Conservation (phyloP, 768 basidiomycete species). For the Boletus rubroflammeus region DNA sequence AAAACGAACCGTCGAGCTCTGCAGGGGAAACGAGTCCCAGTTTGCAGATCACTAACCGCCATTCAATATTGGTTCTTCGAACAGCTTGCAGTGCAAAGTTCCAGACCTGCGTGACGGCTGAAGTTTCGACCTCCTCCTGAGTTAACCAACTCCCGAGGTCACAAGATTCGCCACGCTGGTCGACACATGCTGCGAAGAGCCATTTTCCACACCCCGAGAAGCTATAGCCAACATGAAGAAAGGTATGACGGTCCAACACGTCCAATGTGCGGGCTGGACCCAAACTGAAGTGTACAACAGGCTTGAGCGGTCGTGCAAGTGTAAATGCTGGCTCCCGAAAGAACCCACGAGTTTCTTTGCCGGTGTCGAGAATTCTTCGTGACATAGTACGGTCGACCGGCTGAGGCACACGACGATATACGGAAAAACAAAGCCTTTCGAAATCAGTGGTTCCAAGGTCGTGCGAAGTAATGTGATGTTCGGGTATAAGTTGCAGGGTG, state of each 20-base stretch:
- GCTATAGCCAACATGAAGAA: conserved; percentile 76
- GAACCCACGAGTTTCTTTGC: conserved; percentile 40
- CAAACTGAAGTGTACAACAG: conserved; percentile 37
- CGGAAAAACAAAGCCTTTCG: conserved; percentile 53
- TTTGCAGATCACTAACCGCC: conserved; percentile 73
- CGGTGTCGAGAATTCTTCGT: conserved; percentile 42
- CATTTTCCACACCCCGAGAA: conserved; percentile 67
- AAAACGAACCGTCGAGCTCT: conserved; percentile 63
- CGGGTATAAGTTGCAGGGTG: conserved; percentile 72
- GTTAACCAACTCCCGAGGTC: conserved; percentile 65
- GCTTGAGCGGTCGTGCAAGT: conserved; percentile 45
- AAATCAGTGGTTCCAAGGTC: conserved; percentile 26
- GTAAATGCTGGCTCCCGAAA: conserved; percentile 67
- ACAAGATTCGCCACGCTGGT: conserved; percentile 75
- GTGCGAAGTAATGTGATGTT: conserved; percentile 47
- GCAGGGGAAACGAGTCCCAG: conserved; percentile 53
- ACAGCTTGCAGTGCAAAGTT: conserved; percentile 61
- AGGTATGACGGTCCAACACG: conserved; percentile 52
- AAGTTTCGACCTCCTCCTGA: conserved; percentile 44
- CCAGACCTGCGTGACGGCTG: conserved; percentile 64
- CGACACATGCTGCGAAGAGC: conserved; percentile 71
- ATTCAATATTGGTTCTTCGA: conserved; percentile 67
- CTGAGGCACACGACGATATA: conserved; percentile 69
- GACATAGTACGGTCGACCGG: conserved; percentile 61
- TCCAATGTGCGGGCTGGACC: conserved; percentile 43